Evolutionary conservation across 495 filamentous ascomycete genomes (phyloP).

Genomic region (Hyphodiscus hymeniophilus): DNA sequence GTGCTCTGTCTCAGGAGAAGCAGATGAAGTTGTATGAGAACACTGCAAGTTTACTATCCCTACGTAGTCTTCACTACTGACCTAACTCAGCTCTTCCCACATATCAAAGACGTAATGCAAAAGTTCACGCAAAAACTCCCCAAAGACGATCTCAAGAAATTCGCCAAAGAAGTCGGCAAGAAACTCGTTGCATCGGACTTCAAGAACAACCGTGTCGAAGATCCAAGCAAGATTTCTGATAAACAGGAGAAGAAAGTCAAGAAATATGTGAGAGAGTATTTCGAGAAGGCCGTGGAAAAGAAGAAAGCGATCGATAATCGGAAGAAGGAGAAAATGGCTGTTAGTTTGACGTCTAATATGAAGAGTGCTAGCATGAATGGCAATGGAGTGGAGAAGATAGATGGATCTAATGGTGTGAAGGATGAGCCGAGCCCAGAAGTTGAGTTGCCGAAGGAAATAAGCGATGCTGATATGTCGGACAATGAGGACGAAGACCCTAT

Average conservation of each 20-base stretch:
- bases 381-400: slow-evolving; percentile 9
- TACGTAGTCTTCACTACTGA: slow-evolving; percentile 11
- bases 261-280: slow-evolving; percentile 70
- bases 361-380: slow-evolving; percentile 29
- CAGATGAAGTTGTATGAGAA: slow-evolving; percentile 90
- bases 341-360: slow-evolving; percentile 13
- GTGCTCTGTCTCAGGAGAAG: slow-evolving; percentile 68
- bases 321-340: slow-evolving; percentile 40
- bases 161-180: slow-evolving; percentile 79
- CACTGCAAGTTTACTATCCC: slow-evolving; percentile 49
- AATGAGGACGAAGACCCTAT: slow-evolving; percentile 36
- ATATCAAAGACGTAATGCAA: slow-evolving; percentile 76
- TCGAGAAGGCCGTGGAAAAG: slow-evolving; percentile 77
- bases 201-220: slow-evolving; percentile 73
- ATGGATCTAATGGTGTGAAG: slow-evolving; percentile 5
- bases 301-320: slow-evolving; percentile 59
- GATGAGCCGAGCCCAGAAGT: slow-evolving; percentile 19
- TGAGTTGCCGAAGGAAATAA: slow-evolving; percentile 20
- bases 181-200: slow-evolving; percentile 85
- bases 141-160: slow-evolving; percentile 79
- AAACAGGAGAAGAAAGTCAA: slow-evolving; percentile 78
- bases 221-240: slow-evolving; percentile 70
- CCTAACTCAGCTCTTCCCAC: slow-evolving; percentile 58
- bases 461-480: slow-evolving; percentile 48
- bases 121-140: slow-evolving; percentile 79